Evolutionary conservation across 164 flowering plant species (phyloP).

Genomic region (Kalanchoe fedtschenkoi): DNA sequence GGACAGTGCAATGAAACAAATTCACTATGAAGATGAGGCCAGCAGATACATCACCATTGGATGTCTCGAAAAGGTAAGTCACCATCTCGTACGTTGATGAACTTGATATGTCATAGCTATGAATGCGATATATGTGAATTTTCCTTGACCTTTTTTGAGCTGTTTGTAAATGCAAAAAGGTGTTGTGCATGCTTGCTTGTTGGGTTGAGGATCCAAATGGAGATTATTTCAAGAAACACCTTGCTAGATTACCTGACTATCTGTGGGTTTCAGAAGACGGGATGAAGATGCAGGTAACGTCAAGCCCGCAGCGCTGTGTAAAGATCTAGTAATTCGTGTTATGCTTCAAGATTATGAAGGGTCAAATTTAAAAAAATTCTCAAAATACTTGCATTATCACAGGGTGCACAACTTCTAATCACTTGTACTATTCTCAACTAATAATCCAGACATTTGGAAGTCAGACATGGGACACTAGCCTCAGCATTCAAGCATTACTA

Average conservation of each 20-base stretch:
- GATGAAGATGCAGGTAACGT: conserved; percentile 27
- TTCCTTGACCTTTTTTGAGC: background rate
- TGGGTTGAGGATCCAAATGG: conserved; percentile 25
- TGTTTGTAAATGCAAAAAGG: background rate
- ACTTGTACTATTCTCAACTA: background rate
- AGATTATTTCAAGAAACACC: conserved; percentile 8
- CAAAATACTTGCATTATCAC: background rate
- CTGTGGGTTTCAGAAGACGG: conserved; percentile 37
- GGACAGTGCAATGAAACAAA: conserved; percentile 23
- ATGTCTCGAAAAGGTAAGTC: conserved; percentile 23
- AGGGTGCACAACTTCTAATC: background rate
- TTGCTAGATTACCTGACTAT: conserved; percentile 22
- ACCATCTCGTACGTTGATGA: background rate
- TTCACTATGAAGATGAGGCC: conserved; percentile 38
- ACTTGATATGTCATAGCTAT: background rate
- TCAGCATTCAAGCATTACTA: conserved; percentile 28
- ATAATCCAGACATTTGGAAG: conserved; percentile 29
- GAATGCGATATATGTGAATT: background rate
- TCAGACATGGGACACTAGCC: conserved; percentile 29
- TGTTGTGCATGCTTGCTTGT: conserved; percentile 23
- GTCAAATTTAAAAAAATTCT: background rate
- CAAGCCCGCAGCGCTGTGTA: background rate
- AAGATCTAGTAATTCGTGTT: background rate
- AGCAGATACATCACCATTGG: conserved; percentile 40
- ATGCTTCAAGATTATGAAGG: background rate